Evolutionary conservation across 768 basidiomycete species (phyloP).

Genomic region (Trametes sanguinea): DNA sequence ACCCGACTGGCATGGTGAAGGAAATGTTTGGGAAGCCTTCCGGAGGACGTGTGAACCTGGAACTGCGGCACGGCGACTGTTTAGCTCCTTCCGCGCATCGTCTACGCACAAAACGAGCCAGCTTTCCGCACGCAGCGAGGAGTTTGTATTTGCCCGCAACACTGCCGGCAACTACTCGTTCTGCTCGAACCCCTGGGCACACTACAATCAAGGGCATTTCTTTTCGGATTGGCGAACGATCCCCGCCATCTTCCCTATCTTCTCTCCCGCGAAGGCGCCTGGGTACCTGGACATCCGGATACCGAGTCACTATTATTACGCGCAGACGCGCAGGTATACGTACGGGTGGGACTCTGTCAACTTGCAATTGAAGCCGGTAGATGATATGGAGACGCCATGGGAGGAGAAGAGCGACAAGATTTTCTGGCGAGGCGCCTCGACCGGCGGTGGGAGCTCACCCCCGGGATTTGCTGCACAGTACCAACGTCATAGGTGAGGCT

Average conservation of each 20-base stretch:
- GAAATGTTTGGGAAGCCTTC: conserved; percentile 93
- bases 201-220: conserved; percentile 90
- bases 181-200: conserved; percentile 80
- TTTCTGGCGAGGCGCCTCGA: conserved; percentile 96
- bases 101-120: conserved; percentile 36
- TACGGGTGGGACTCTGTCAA: conserved; percentile 89
- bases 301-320: conserved; percentile 96
- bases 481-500: conserved; percentile 66
- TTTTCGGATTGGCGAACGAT: conserved; percentile 96
- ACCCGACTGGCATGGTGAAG: conserved; percentile 83
- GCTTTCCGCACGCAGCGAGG: conserved; percentile 38
- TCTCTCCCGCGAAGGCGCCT: conserved; percentile 85
- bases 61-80: conserved; percentile 79
- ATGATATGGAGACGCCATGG: conserved; percentile 88
- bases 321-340: conserved; percentile 77
- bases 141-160: conserved; percentile 62
- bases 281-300: conserved; percentile 92
- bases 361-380: conserved; percentile 70
- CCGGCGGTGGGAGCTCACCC: conserved; percentile 89
- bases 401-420: conserved; percentile 83
- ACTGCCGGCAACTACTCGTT: conserved; percentile 75
- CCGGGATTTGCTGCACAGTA: conserved; percentile 81
- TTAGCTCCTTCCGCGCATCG: conserved; percentile 67
- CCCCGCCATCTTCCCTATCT: conserved; percentile 86
- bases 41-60: conserved; percentile 86